Conservation (phyloP, 768 basidiomycete species). For the Lactifluus subvellereus region DNA sequence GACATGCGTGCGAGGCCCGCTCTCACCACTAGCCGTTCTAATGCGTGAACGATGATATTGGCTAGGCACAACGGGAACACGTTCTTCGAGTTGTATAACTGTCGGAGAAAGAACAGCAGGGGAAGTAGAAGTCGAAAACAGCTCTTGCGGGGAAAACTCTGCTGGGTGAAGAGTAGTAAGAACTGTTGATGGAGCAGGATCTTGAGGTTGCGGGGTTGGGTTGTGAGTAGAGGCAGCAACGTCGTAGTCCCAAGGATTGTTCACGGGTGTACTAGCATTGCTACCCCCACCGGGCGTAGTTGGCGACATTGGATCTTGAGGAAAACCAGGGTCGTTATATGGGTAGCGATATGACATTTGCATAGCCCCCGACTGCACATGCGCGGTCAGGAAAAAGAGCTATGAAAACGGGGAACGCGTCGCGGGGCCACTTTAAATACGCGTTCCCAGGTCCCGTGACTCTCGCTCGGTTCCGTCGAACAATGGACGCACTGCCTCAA, state of each 20-base stretch:
- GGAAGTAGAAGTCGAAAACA: constrained; percentile 10
- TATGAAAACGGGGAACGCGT: constrained; percentile 3
- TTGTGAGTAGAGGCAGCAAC: constrained; percentile 10
- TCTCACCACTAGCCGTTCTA: constrained; percentile 19
- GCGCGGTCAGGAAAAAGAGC: constrained; percentile 20
- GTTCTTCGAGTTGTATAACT: constrained; percentile 25
- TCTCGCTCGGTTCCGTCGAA: constrained; percentile 19
- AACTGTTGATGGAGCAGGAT: constrained; percentile 3
- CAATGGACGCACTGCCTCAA: constrained; percentile 17
- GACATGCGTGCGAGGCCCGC: constrained; percentile 14
- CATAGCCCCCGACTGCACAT: constrained; percentile 16
- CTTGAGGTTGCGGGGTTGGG: constrained; percentile 18
- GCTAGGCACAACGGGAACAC: constrained; percentile 22
- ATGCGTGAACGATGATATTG: constrained; percentile 22
- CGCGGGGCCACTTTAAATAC: constrained; percentile 11
- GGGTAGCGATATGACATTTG: constrained; percentile 24
- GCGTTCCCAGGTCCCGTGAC: constrained; percentile 11
- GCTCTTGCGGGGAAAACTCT: constrained; percentile 21
- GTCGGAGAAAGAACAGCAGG: constrained; percentile 15
- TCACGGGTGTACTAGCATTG: constrained; percentile 22
- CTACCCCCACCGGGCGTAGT: constrained; percentile 22
- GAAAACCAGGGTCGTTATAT: constrained; percentile 14
- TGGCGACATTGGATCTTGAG: constrained; percentile 21
- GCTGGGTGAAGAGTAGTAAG: constrained; percentile 19
- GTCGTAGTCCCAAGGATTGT: constrained; percentile 23